Conservation (phyloP, 441 rosid species). For the Populus trichocarpa region DNA sequence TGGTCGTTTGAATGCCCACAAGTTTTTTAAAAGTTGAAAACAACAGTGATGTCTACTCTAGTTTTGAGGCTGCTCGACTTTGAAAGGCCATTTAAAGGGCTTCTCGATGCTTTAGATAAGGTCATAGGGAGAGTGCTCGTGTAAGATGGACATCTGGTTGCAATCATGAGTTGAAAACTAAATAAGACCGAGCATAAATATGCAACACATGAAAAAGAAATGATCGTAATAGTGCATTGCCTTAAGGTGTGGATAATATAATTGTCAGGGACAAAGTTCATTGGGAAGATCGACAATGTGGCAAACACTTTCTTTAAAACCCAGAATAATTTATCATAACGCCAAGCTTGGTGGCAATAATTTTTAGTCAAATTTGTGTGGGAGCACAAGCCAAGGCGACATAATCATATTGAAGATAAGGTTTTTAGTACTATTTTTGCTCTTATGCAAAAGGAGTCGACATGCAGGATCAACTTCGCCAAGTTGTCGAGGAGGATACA, state of each 20-base stretch:
- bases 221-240: not conserved
- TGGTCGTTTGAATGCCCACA: not conserved
- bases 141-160: not conserved
- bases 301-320: not conserved
- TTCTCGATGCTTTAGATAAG: not conserved
- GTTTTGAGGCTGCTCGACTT: not conserved
- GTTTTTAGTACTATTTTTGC: too few relatives aligned
- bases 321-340: not conserved
- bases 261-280: not conserved
- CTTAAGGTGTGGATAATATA: not conserved
- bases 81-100: not conserved
- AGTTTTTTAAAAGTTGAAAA: not conserved
- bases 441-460: too few relatives aligned
- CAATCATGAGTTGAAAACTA: not conserved
- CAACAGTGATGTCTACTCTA: not conserved
- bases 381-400: not conserved
- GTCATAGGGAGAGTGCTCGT: not conserved
- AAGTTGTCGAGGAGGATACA: too few relatives aligned
- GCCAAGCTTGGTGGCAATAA: not conserved
- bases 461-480: too few relatives aligned
- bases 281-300: not conserved
- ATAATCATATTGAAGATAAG: too few relatives aligned
- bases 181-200: not conserved
- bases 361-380: not conserved
- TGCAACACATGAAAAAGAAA: not conserved